phyloP scores from a whole-genome alignment of 2,329 filamentous ascomycete genomes.

The Blastomyces gilchristii region DNA sequence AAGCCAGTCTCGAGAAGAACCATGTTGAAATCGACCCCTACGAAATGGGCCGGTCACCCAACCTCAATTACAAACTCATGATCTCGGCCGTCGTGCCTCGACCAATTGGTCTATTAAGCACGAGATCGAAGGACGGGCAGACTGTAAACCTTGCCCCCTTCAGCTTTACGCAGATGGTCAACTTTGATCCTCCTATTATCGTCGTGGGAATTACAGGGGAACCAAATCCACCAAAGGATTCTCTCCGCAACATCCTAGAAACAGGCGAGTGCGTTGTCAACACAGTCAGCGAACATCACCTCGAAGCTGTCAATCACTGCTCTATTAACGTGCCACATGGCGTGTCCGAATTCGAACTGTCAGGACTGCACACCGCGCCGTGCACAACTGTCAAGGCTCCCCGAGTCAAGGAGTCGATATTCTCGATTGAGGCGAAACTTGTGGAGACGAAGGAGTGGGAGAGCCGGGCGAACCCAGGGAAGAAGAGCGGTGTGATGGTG shows the following conservation, averaged over 20 bases:
- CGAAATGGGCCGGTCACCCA: slow-evolving; percentile 53
- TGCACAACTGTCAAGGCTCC: slow-evolving; percentile 58
- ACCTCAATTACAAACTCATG: slow-evolving; percentile 82
- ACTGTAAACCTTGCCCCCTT: slow-evolving; percentile 75
- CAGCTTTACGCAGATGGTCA: slow-evolving; percentile 73
- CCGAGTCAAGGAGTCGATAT: slow-evolving; percentile 70
- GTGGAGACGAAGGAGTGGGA: slow-evolving; percentile 68
- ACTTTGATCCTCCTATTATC: slow-evolving; percentile 81
- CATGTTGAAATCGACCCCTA: slow-evolving; percentile 78
- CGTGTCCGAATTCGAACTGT: slow-evolving; percentile 66
- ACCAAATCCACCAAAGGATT: slow-evolving; percentile 60
- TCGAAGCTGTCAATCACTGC: slow-evolving; percentile 81
- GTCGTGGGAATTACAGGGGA: slow-evolving; percentile 51
- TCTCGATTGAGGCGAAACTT: slow-evolving; percentile 71
- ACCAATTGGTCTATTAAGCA: slow-evolving; percentile 60
- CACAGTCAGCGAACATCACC: slow-evolving; percentile 71
- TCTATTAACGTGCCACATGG: slow-evolving; percentile 69
- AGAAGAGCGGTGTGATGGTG: slow-evolving; percentile 62
- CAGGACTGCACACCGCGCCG: slow-evolving; percentile 60
- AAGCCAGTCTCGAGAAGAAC: slow-evolving; percentile 41
- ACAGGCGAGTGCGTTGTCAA: slow-evolving; percentile 73
- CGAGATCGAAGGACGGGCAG: slow-evolving; percentile 50
- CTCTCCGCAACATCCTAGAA: slow-evolving; percentile 61
- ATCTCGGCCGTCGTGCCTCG: slow-evolving; percentile 75
- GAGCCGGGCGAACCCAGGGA: slow-evolving; percentile 57